Evolutionary conservation across 2,329 filamentous ascomycete species (phyloP).

Genomic region (Xylariales sp.): DNA sequence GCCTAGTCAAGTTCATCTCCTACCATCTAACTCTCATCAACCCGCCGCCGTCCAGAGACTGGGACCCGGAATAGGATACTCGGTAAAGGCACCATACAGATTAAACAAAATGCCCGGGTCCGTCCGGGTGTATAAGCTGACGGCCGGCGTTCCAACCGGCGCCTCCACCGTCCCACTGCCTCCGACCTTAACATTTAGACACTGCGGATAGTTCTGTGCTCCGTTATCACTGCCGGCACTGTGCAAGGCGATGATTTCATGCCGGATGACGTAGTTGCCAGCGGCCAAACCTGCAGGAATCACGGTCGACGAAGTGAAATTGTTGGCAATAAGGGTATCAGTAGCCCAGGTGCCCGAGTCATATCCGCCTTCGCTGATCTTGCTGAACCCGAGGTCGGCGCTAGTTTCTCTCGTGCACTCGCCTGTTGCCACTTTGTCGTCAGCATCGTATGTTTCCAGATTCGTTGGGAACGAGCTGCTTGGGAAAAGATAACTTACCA

Average conservation of each 20-base stretch:
- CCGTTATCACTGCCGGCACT: constrained; percentile 34
- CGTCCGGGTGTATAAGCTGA: constrained; percentile 22
- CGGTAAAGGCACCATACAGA: constrained; percentile 16
- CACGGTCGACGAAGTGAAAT: constrained; percentile 39
- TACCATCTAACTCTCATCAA: no score
- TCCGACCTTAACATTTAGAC: constrained; percentile 35
- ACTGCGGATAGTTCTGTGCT: constrained; percentile 35
- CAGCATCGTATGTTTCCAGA: not conserved
- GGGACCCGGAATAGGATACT: constrained; percentile 22
- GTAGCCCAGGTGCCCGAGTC: constrained; percentile 29
- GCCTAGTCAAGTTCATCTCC: no score
- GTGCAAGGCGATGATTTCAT: constrained; percentile 47
- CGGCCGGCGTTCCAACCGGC: constrained; percentile 26
- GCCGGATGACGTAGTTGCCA: constrained; percentile 45
- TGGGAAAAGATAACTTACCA: constrained; percentile 10
- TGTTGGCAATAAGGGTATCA: constrained; percentile 39
- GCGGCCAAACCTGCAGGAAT: constrained; percentile 36
- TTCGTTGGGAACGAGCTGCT: constrained; percentile 1
- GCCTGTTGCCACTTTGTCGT: constrained; percentile 15
- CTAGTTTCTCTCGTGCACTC: constrained; percentile 25
- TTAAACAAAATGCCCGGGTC: constrained; percentile 24
- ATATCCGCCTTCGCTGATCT: constrained; percentile 21
- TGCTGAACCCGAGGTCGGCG: constrained; percentile 23
- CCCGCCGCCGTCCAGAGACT: constrained; percentile 19
- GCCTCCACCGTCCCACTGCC: constrained; percentile 31